phyloP scores from a whole-genome alignment of 2,329 filamentous ascomycete genomes.

The Clonostachys sp. region DNA sequence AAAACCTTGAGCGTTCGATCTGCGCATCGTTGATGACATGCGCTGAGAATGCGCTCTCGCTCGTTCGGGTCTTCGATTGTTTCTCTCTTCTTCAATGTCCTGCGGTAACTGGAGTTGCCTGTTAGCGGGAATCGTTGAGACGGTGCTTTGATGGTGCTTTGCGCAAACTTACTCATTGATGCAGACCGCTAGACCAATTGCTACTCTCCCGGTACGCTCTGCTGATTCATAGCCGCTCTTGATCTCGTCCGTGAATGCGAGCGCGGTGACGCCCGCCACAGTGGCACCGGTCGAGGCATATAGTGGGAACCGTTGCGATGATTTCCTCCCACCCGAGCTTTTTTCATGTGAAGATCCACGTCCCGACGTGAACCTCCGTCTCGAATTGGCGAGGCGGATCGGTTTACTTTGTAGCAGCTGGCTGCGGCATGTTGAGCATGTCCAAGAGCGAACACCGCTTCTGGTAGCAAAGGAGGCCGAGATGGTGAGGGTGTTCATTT shows the following conservation, averaged over 20 bases:
- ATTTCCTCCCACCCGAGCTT: not conserved
- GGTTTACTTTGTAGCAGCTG: slow-evolving; percentile 27
- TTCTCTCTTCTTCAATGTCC: slow-evolving; percentile 69
- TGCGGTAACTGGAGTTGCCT: slow-evolving; percentile 67
- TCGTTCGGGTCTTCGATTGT: slow-evolving; percentile 57
- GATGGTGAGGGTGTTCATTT: slow-evolving; percentile 36
- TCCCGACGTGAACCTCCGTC: slow-evolving; percentile 21
- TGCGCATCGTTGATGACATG: slow-evolving; percentile 90
- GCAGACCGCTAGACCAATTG: slow-evolving; percentile 68
- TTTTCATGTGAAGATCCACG: slow-evolving; percentile 11
- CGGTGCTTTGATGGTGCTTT: not conserved
- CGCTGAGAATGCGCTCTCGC: slow-evolving; percentile 64
- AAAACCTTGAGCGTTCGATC: slow-evolving; percentile 79
- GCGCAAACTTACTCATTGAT: slow-evolving; percentile 71
- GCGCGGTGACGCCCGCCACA: slow-evolving; percentile 37
- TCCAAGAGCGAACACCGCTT: slow-evolving; percentile 34
- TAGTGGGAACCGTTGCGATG: slow-evolving; percentile 17
- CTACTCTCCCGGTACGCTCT: slow-evolving; percentile 76
- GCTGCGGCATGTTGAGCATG: slow-evolving; percentile 38
- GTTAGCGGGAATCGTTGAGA: not conserved
- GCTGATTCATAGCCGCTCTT: slow-evolving; percentile 71
- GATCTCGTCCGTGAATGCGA: slow-evolving; percentile 63
- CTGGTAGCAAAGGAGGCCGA: slow-evolving; percentile 29
- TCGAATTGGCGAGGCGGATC: slow-evolving; percentile 10
- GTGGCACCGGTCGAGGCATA: slow-evolving; percentile 47